Conservation (phyloP, 225 moss, liverwort and hornwort species). For the Polytrichum formosum region DNA sequence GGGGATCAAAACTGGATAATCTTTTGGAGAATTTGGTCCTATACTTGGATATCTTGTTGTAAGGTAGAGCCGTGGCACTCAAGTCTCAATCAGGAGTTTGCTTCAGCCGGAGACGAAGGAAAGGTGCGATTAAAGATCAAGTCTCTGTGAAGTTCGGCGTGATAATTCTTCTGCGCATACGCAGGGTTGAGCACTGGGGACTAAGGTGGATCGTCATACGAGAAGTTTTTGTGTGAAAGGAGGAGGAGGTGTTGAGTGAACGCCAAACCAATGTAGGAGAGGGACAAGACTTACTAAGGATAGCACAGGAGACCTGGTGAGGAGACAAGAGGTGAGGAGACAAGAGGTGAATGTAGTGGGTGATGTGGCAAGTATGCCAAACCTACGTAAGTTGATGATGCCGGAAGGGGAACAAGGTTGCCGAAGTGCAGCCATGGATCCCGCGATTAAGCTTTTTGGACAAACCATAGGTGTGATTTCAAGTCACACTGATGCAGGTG, state of each 20-base stretch:
- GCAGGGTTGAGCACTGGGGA: too few species aligned
- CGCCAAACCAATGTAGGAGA: not conserved
- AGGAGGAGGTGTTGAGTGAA: not conserved
- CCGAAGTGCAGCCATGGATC: slow-evolving; percentile 44
- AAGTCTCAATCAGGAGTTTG: too few species aligned
- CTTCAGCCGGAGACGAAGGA: too few species aligned
- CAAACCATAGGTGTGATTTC: slow-evolving; percentile 41
- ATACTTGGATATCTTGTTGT: too few species aligned
- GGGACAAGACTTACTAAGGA: not conserved
- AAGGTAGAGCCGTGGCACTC: too few species aligned
- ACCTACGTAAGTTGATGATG: slow-evolving; percentile 24
- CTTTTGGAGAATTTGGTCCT: too few species aligned
- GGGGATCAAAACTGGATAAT: too few species aligned
- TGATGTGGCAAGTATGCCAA: slow-evolving; percentile 30
- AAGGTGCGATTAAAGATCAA: too few species aligned
- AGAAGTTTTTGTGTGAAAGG: too few species aligned
- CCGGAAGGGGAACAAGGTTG: slow-evolving; percentile 37
- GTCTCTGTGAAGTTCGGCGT: too few species aligned
- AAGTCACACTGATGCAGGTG: slow-evolving; percentile 47
- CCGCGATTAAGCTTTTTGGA: slow-evolving; percentile 59
- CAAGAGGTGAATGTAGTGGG: not conserved
- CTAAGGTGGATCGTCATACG: too few species aligned
- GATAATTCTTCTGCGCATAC: too few species aligned
- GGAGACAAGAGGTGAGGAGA: not conserved
- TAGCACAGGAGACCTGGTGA: not conserved